Percentiles rank a stretch among this genome's conserved stretches.
These are phyloP conservation scores for Geotrichum cucujoidarum DNA, from an alignment of 1,139 yeast species.

Conservation along the genomic window DNA sequence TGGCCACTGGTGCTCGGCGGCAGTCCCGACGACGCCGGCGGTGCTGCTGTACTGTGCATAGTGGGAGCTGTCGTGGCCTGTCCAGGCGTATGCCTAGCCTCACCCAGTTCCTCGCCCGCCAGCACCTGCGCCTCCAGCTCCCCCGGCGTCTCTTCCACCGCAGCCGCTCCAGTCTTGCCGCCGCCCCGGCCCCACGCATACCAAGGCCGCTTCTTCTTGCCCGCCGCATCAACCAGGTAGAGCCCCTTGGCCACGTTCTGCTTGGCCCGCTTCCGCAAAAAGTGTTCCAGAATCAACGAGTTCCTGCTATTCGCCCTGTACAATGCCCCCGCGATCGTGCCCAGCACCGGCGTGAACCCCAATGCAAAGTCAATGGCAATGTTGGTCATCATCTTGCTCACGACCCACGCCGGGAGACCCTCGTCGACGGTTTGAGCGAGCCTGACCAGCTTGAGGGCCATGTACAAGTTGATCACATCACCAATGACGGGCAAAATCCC, in stretches of 20 bases:
- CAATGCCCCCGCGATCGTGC: constrained; percentile 60
- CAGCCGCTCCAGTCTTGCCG: background rate
- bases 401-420: constrained; percentile 52
- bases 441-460: constrained; percentile 49
- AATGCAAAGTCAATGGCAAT: constrained; percentile 60
- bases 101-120: no score
- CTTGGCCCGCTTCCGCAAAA: constrained; percentile 14
- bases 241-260: constrained; percentile 13
- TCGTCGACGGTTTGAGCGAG: constrained; percentile 50
- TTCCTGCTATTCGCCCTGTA: constrained; percentile 75
- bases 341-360: constrained; percentile 69
- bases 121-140: background rate
- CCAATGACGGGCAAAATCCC: constrained; percentile 67
- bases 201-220: constrained; percentile 4
- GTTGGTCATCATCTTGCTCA: constrained; percentile 54
- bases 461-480: constrained; percentile 46
- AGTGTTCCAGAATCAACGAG: constrained; percentile 52
- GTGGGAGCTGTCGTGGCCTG: no score
- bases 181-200: constrained; percentile 8
- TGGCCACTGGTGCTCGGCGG: no score
- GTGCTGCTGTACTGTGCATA: no score
- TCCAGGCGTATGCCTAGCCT: no score
- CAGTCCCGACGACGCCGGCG: no score
- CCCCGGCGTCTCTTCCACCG: background rate
- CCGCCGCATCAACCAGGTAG: constrained; percentile 1